Conservation (phyloP, 1,284 basidiomycete species). For the Rhodotorula sp. region DNA sequence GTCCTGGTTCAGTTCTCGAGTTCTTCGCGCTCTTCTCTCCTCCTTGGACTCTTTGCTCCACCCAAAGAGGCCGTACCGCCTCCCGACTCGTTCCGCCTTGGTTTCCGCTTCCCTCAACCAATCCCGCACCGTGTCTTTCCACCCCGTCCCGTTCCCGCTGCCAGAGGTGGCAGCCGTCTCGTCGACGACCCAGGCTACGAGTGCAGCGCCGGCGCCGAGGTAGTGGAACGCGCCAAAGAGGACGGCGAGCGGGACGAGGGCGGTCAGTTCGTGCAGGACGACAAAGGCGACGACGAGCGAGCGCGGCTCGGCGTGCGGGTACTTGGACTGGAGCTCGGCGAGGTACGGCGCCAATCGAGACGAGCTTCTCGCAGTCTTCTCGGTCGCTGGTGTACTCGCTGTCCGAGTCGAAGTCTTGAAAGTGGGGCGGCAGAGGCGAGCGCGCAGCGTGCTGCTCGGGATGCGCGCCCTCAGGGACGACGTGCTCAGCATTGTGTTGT, state of each 20-base stretch:
- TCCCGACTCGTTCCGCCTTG: slow-evolving; percentile 70
- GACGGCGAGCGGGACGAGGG: slow-evolving; percentile 70
- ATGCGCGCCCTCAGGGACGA: neutral
- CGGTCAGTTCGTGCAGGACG: slow-evolving; percentile 83
- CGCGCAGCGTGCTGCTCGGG: neutral
- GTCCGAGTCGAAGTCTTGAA: neutral
- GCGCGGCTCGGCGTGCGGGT: slow-evolving; percentile 61
- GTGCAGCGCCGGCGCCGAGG: slow-evolving; percentile 67
- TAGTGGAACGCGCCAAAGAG: slow-evolving; percentile 71
- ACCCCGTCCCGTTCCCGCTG: too few species aligned
- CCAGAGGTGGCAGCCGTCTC: slow-evolving; percentile 8
- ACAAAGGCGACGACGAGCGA: slow-evolving; percentile 77
- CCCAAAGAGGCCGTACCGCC: slow-evolving; percentile 77
- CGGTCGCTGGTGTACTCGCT: neutral
- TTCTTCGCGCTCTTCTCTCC: slow-evolving; percentile 16
- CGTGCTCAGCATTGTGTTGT: neutral
- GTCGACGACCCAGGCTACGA: slow-evolving; percentile 56
- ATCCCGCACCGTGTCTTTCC: neutral
- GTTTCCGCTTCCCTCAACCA: slow-evolving; percentile 74
- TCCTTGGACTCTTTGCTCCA: slow-evolving; percentile 59
- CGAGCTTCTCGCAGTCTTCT: neutral
- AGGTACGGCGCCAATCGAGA: slow-evolving; percentile 19
- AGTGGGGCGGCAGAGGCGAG: neutral
- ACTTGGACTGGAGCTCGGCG: slow-evolving; percentile 16
- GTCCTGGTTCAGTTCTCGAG: too few species aligned